Evolutionary conservation across 129 eudicot species (phyloP).

Genomic region (Arctium lappa): DNA sequence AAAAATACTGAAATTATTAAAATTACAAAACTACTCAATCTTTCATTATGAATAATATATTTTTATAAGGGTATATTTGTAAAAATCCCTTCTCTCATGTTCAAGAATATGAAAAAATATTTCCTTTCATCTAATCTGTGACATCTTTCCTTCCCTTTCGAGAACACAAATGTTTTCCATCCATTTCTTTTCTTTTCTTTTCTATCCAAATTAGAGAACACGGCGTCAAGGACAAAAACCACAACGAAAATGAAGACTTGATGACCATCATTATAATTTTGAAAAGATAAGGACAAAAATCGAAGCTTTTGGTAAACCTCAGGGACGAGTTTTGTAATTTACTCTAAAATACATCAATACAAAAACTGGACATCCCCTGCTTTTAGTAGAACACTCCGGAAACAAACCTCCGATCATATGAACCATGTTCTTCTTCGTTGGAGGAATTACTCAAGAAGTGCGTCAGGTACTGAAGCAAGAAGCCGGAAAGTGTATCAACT

Average conservation of each 20-base stretch:
- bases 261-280: not conserved
- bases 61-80: no score
- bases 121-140: no score
- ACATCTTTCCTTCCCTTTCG: no score
- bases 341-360: not conserved
- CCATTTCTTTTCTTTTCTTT: no score
- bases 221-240: not conserved
- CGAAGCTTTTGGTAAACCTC: not conserved
- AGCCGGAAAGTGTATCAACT: conserved; percentile 57
- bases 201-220: no score
- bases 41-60: no score
- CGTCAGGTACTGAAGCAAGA: conserved; percentile 66
- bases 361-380: not conserved
- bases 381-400: conserved; percentile 25
- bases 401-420: conserved; percentile 9
- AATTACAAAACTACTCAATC: no score
- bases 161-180: no score
- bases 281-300: not conserved
- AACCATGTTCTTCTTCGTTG: conserved; percentile 75
- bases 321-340: not conserved
- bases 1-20: no score
- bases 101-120: no score
- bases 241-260: not conserved
- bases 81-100: no score
- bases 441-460: conserved; percentile 72